Base-by-base conservation (phyloP, 192 early-diverging fungal genomes). In the Coemansia asiatica region DNA sequence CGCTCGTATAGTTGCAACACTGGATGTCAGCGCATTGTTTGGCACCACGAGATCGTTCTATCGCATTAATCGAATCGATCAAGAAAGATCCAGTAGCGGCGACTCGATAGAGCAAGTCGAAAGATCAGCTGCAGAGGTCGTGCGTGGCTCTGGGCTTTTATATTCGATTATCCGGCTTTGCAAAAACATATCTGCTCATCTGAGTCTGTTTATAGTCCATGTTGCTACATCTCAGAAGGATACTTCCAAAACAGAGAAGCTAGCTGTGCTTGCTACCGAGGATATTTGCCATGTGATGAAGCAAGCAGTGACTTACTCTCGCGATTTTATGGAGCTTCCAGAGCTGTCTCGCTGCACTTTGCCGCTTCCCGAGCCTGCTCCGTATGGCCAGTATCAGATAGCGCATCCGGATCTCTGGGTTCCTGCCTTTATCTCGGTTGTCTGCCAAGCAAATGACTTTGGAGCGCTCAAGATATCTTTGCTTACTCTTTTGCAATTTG, bases 201-300 rank as follows among this genome's bases (percentile, higher is more conserved):
- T 81, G 19, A 60, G 69, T 16, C 21, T 44, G 31, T 63, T 38
- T 16, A 49, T 71, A 9, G 54, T 59, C n/a, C 16, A 33, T 1
- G 36, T 13, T 1, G 8, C n/a, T 6, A 25, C 64, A 22, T 18
- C 22, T 48, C 16, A 44, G 2, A 12, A 31, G 22, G 62, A 49
- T 3, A 27, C 66, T 0, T 36, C 25, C 4, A 36, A 15, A 22
- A 23, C 50, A 2, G 36, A 61, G 31, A 22, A 16, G 47, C 46
- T 56, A 1, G 69, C 53, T 3, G 59, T 55, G 9, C 38, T 68
- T 3, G 77, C 68, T 1, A 29, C 71, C 22, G 78, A 81, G 56
- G 78, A 81, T 44, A 31, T 59, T 1, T 75, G 78, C 67, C 73
- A 81, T 25, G 60, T 75, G 0, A 22, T 80, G 57, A 61, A 69